These are phyloP conservation scores for Neurospora sp. DNA, from an alignment of 495 filamentous ascomycete genomes.

Conservation along the genomic window DNA sequence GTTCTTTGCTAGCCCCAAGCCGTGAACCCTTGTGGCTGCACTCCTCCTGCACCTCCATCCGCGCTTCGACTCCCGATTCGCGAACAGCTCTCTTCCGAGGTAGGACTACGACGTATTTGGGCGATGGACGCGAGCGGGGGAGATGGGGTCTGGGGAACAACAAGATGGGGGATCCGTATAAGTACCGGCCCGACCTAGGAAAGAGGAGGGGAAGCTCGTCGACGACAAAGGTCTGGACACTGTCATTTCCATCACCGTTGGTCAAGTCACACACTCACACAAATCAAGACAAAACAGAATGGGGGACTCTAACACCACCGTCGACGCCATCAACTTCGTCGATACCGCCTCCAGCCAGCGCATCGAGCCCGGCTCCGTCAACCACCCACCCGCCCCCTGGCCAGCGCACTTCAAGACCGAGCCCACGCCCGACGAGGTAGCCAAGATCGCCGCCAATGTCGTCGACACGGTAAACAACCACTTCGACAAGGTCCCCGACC, in stretches of 20 bases:
- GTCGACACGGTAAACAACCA: conserved; percentile 42
- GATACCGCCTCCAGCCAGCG: conserved; percentile 37
- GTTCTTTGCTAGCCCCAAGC: not conserved
- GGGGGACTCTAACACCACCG: not conserved
- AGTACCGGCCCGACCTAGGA: not conserved
- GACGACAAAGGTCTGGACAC: not conserved
- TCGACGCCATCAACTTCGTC: not conserved
- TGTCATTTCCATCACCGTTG: not conserved
- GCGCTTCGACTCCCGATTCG: not conserved
- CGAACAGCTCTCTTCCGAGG: not conserved
- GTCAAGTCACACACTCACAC: not conserved
- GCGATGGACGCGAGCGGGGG: not conserved
- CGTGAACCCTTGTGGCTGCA: not conserved
- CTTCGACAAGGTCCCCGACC: conserved; percentile 19
- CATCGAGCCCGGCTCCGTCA: conserved; percentile 49
- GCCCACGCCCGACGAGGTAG: conserved; percentile 30
- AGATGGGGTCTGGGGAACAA: not conserved
- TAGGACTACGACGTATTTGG: not conserved
- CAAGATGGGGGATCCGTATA: not conserved
- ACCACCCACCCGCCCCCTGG: conserved; percentile 35
- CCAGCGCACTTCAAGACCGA: conserved; percentile 21
- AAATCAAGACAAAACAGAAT: not conserved
- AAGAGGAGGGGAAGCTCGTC: not conserved
- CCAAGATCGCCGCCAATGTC: conserved; percentile 32
- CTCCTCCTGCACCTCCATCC: not conserved